Percentiles rank a stretch among this genome's conserved stretches.
These are phyloP conservation scores for Cylindrodendrum hubeiense DNA, from an alignment of 2,329 filamentous ascomycete genomes.

Conservation along the genomic window DNA sequence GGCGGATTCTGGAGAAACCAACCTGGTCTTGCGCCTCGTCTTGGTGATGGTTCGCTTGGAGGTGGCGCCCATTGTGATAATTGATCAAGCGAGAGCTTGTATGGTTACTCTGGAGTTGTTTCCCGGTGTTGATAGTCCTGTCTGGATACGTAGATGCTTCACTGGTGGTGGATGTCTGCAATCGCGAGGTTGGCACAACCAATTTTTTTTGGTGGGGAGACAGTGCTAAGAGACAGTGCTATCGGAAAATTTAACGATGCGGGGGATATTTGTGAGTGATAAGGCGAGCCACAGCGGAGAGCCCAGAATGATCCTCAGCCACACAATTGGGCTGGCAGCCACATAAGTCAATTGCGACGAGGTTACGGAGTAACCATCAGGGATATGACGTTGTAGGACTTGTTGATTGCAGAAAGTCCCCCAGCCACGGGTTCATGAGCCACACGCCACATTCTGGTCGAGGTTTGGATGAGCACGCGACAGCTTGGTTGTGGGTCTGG, in stretches of 20 bases:
- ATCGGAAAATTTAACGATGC: neutral
- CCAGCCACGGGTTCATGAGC: slow-evolving; percentile 24
- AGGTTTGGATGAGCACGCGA: slow-evolving; percentile 25
- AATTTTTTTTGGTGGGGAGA: slow-evolving; percentile 38
- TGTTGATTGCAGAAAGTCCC: neutral
- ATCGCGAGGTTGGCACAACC: slow-evolving; percentile 35
- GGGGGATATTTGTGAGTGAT: neutral
- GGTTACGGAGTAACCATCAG: too few species aligned
- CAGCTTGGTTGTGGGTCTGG: slow-evolving; percentile 26
- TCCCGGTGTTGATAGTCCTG: neutral
- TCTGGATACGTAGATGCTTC: slow-evolving; percentile 7
- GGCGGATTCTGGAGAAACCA: neutral
- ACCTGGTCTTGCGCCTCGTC: slow-evolving; percentile 80
- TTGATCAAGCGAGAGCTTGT: neutral
- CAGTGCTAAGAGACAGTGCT: slow-evolving; percentile 25
- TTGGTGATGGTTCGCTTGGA: slow-evolving; percentile 78
- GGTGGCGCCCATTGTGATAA: slow-evolving; percentile 71
- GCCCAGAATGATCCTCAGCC: neutral
- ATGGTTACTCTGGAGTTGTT: neutral
- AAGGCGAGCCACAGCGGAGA: neutral
- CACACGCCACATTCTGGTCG: slow-evolving; percentile 10
- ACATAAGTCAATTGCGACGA: neutral
- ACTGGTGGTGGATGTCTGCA: slow-evolving; percentile 30
- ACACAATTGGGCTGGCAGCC: neutral
- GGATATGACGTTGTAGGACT: neutral